A percentile compares a stretch with the other conserved stretches of the same genome.
Conservation (phyloP, 805 yeast species). For the Middelhovenomyces tepae region DNA sequence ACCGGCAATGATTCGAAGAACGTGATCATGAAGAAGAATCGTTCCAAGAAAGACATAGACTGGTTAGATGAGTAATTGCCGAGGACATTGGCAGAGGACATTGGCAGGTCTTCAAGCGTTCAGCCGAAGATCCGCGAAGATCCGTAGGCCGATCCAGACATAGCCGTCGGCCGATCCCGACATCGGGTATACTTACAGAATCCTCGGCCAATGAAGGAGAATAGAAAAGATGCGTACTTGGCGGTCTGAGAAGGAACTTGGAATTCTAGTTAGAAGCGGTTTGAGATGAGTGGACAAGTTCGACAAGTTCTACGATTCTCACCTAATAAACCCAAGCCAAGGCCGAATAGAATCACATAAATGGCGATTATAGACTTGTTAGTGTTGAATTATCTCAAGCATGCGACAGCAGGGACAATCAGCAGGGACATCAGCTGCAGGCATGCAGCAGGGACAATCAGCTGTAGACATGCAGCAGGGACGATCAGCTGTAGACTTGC, state of each 20-base stretch:
- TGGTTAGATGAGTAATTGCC: constrained; percentile 16
- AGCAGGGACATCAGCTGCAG: too few relatives aligned
- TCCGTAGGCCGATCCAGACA: too few relatives aligned
- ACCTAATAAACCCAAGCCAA: constrained; percentile 21
- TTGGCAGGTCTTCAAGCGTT: not conserved
- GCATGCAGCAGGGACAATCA: too few relatives aligned
- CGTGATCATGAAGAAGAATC: constrained; percentile 41
- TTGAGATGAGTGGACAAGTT: too few relatives aligned
- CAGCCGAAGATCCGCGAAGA: too few relatives aligned
- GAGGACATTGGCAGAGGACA: not conserved
- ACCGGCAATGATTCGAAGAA: constrained; percentile 50
- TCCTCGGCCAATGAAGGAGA: constrained; percentile 68
- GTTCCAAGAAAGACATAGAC: constrained; percentile 47
- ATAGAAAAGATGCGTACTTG: constrained; percentile 44
- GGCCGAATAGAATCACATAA: constrained; percentile 26
- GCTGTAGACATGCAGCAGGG: too few relatives aligned
- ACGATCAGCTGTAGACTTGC: too few relatives aligned
- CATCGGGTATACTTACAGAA: constrained; percentile 43
- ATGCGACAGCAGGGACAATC: too few relatives aligned
- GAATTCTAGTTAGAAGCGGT: constrained; percentile 35
- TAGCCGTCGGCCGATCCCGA: too few relatives aligned
- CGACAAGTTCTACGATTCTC: not conserved
- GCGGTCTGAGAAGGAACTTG: constrained; percentile 40
- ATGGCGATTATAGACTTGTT: constrained; percentile 23
- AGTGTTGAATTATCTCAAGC: constrained; percentile 3